These are phyloP conservation scores for Globisporangium takayamanum DNA, from an alignment of 352 stramenopile species.

Conservation along the genomic window DNA sequence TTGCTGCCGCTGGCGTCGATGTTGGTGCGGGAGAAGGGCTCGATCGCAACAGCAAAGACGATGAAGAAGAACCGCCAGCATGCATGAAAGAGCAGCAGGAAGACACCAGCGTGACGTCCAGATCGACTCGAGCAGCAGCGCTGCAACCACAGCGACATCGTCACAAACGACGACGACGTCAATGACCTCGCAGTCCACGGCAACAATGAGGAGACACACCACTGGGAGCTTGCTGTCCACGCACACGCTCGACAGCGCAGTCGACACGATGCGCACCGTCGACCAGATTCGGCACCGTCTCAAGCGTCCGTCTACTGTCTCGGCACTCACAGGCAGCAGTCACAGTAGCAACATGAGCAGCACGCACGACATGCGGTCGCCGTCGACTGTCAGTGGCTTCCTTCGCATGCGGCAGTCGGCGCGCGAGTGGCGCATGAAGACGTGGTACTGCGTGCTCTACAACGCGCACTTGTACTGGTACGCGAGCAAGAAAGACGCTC, in stretches of 20 bases:
- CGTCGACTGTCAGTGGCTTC: slow-evolving; percentile 18
- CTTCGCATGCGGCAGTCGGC: slow-evolving; percentile 23
- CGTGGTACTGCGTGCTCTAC: slow-evolving; percentile 31
- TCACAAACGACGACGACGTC: neutral
- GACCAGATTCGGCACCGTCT: slow-evolving; percentile 14
- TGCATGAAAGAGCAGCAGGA: too few relatives aligned
- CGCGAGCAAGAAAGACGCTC: slow-evolving; percentile 23
- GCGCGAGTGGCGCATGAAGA: slow-evolving; percentile 37
- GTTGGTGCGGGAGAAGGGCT: too few relatives aligned
- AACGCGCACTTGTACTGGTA: slow-evolving; percentile 25
- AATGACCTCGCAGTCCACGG: neutral
- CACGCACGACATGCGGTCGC: neutral
- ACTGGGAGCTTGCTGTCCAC: neutral
- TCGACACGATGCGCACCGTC: slow-evolving; percentile 7
- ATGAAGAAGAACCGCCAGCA: too few relatives aligned
- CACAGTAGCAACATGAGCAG: slow-evolving; percentile 15
- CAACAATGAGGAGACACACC: neutral
- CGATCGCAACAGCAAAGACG: too few relatives aligned
- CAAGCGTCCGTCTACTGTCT: slow-evolving; percentile 13
- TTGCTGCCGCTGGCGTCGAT: too few relatives aligned
- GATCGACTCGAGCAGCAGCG: neutral
- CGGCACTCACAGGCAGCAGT: slow-evolving; percentile 19
- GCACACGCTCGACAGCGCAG: neutral
- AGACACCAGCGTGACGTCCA: too few relatives aligned
- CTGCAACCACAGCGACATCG: neutral